Percentiles rank a stretch among this genome's conserved stretches.
Conservation (phyloP, 192 early-diverging fungal genomes). For the Chytriomyces sp. region DNA sequence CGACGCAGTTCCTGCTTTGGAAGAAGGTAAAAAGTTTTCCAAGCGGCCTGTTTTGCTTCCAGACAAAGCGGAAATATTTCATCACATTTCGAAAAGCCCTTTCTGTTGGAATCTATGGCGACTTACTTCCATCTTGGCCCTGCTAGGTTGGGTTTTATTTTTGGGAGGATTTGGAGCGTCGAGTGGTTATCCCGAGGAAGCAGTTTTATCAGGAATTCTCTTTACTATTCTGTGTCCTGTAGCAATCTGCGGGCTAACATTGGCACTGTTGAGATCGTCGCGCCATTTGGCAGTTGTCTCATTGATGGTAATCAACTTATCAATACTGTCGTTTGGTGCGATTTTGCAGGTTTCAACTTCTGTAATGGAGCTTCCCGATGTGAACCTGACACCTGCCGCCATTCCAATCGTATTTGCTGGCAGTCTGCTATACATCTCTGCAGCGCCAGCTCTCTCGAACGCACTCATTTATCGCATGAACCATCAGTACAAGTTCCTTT, state of each 20-base stretch:
- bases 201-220: slow-evolving; percentile 1
- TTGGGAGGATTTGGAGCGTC: slow-evolving; percentile 26
- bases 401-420: slow-evolving; percentile 10
- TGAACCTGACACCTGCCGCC: neutral
- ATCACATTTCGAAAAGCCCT: slow-evolving; percentile 18
- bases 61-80: neutral
- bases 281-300: neutral
- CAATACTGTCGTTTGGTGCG: slow-evolving; percentile 3
- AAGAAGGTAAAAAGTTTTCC: neutral
- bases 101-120: slow-evolving; percentile 1
- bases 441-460: neutral
- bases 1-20: neutral
- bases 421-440: neutral
- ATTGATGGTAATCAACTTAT: neutral
- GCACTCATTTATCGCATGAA: slow-evolving; percentile 2
- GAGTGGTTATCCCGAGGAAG: neutral
- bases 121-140: neutral
- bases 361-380: neutral
- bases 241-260: neutral
- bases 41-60: slow-evolving; percentile 2
- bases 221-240: slow-evolving; percentile 2
- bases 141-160: slow-evolving; percentile 17
- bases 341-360: neutral
- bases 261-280: slow-evolving; percentile 14
- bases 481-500: slow-evolving; percentile 1